These are phyloP conservation scores for Penicillium crustosum DNA, from an alignment of 2,329 filamentous ascomycete species.

Conservation along the genomic window DNA sequence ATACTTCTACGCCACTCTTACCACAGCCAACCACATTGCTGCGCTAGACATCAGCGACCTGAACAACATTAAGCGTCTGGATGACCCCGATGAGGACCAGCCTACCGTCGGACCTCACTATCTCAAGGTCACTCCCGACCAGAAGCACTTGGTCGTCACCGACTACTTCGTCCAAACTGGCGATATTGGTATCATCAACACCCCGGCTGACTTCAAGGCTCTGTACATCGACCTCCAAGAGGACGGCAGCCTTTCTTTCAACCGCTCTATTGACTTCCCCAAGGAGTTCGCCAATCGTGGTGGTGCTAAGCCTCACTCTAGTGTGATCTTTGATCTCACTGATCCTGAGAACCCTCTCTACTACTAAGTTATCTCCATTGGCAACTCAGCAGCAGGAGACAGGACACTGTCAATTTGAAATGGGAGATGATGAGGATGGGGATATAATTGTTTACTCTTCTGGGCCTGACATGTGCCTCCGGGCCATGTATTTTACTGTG, in stretches of 20 bases:
- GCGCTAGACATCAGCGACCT: slow-evolving; percentile 63
- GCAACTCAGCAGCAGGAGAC: no score
- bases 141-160: slow-evolving; percentile 64
- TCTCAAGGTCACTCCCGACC: slow-evolving; percentile 63
- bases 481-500: background rate
- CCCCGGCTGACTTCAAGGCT: slow-evolving; percentile 61
- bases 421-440: background rate
- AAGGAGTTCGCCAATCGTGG: slow-evolving; percentile 55
- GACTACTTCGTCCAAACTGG: slow-evolving; percentile 66
- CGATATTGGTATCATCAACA: slow-evolving; percentile 61
- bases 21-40: slow-evolving; percentile 62
- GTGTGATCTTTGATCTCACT: slow-evolving; percentile 57
- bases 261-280: slow-evolving; percentile 60
- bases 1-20: slow-evolving; percentile 60
- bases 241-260: slow-evolving; percentile 59
- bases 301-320: slow-evolving; percentile 59
- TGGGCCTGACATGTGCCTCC: background rate
- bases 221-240: slow-evolving; percentile 60
- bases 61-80: slow-evolving; percentile 60
- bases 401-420: background rate
- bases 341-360: slow-evolving; percentile 52
- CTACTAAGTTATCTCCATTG: slow-evolving; percentile 18
- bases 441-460: background rate
- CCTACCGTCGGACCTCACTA: slow-evolving; percentile 64
- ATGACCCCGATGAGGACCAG: slow-evolving; percentile 59